phyloP scores from a whole-genome alignment of 768 basidiomycete species.

The Amanita muscaria region DNA sequence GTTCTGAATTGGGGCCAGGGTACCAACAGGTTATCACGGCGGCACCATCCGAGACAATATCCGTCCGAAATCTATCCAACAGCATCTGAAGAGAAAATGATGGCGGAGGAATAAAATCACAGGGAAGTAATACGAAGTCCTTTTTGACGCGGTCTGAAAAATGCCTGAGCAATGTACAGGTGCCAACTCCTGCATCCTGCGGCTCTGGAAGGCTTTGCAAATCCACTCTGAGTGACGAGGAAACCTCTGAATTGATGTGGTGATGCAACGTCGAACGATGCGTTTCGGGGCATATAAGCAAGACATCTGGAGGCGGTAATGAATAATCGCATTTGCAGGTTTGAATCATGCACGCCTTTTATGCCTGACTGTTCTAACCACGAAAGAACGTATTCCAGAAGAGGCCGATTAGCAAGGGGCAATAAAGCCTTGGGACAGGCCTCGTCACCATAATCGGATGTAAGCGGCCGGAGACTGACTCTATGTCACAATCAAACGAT shows the following conservation, averaged over 20 bases:
- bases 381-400: conserved; percentile 72
- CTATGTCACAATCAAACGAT: conserved; percentile 6
- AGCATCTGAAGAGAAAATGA: conserved; percentile 59
- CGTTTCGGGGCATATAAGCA: conserved; percentile 74
- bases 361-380: conserved; percentile 89
- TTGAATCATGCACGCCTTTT: conserved; percentile 44
- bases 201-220: conserved; percentile 77
- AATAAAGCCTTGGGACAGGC: conserved; percentile 83
- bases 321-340: conserved; percentile 3
- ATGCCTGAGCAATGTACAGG: conserved; percentile 67
- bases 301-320: conserved; percentile 49
- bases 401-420: conserved; percentile 80
- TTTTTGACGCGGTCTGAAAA: conserved; percentile 68
- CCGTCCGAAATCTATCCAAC: conserved; percentile 76
- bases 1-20: conserved; percentile 40
- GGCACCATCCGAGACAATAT: conserved; percentile 52
- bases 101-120: conserved; percentile 80
- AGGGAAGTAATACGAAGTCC: conserved; percentile 86
- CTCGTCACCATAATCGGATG: conserved; percentile 69
- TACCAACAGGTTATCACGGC: conserved; percentile 67
- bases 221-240: conserved; percentile 64
- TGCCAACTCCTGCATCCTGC: conserved; percentile 55
- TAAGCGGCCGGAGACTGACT: conserved; percentile 62
- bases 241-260: conserved; percentile 72
- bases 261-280: conserved; percentile 75